Percentiles rank a stretch among this genome's conserved stretches.
phyloP scores from a whole-genome alignment of 345 rosid genomes.

The Bruguiera gymnorhiza region DNA sequence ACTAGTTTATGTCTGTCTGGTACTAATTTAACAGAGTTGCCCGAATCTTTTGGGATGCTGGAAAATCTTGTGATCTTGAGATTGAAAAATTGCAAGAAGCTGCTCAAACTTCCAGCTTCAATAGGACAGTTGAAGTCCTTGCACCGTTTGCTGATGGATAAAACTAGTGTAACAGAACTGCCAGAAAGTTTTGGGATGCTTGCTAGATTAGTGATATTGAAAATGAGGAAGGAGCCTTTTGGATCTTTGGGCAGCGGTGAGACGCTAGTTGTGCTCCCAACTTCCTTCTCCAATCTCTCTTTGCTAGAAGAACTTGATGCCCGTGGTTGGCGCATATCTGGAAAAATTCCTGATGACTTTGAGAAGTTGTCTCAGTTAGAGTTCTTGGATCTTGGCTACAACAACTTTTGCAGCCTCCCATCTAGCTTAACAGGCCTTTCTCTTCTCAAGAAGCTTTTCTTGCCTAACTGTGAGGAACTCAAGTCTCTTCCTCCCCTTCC shows the following conservation, averaged over 20 bases:
- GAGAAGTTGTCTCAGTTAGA: constrained; percentile 39
- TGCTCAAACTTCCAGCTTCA: constrained; percentile 43
- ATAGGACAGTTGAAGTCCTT: constrained; percentile 39
- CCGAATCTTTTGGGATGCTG: constrained; percentile 46
- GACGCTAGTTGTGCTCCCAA: constrained; percentile 19
- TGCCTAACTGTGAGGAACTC: constrained; percentile 38
- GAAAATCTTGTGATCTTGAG: constrained; percentile 38
- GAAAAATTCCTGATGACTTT: constrained; percentile 47
- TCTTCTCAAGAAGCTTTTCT: constrained; percentile 29
- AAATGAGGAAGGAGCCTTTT: constrained; percentile 36
- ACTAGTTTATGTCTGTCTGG: constrained; percentile 24
- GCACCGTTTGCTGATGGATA: constrained; percentile 34
- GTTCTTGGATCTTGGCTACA: constrained; percentile 33
- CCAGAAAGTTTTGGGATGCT: constrained; percentile 48
- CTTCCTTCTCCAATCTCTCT: constrained; percentile 39
- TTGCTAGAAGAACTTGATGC: constrained; percentile 42
- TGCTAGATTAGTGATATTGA: constrained; percentile 32
- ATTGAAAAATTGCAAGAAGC: constrained; percentile 32
- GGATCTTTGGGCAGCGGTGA: not conserved
- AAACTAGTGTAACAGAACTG: constrained; percentile 39
- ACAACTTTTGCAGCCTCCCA: constrained; percentile 43
- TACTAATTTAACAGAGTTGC: constrained; percentile 36
- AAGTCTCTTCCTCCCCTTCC: constrained; percentile 48
- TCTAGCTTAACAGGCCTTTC: constrained; percentile 45
- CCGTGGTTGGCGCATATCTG: constrained; percentile 39